Evolutionary conservation across 2,329 filamentous ascomycete species (phyloP), one percentile per base, ranked within the genome.

Genomic region (Cladosporium cucumerinum): DNA sequence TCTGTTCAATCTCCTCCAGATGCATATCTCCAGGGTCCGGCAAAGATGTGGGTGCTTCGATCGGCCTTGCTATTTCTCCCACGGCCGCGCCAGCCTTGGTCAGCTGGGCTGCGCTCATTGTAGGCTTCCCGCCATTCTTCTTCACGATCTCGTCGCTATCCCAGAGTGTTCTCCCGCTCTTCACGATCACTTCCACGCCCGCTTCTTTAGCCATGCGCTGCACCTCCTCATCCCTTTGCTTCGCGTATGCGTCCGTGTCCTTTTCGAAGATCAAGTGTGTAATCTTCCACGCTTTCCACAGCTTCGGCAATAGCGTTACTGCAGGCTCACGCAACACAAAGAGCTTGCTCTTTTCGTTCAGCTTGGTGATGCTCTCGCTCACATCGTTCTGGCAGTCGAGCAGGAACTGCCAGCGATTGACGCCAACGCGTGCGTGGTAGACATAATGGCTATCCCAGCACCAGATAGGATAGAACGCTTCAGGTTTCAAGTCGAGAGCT

Each of bases 371-470:
- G 51, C 86, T 87, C 7, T 78, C 74, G 0, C 89, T 92, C 5
- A 93, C 81, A 72, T 91, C 88, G 69, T 83, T 84, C 72, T 92
- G 89, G 71, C 89, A 92, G 74, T 93, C 90, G 26, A 92, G 82
- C 80, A 92, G 76, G 72, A 89, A 93, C 70, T 91, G 87, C 88
- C 89, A 93, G 69, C 90, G 81, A 71, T 93, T 93, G 10, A 86
- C 79, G 0, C 89, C 89, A 5, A 88, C 89, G 65, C 89, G 84
- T 0, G 87, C 86, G 34, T 84, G 84, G 73, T 92, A 92, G 28
- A 93, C 89, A 73, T 93, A 93, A 74, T 93, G 89, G 64, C 89
- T 89, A 73, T 92, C 89, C 89, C 89, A 93, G 1, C 88, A 91
- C 82, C 90, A 93, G 54, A 93, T 84, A 0, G 89, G 90, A 80